Evolutionary conservation across 2,329 filamentous ascomycete species (phyloP), one percentile per base, ranked within the genome.

Genomic region (Xylariaceae sp.): DNA sequence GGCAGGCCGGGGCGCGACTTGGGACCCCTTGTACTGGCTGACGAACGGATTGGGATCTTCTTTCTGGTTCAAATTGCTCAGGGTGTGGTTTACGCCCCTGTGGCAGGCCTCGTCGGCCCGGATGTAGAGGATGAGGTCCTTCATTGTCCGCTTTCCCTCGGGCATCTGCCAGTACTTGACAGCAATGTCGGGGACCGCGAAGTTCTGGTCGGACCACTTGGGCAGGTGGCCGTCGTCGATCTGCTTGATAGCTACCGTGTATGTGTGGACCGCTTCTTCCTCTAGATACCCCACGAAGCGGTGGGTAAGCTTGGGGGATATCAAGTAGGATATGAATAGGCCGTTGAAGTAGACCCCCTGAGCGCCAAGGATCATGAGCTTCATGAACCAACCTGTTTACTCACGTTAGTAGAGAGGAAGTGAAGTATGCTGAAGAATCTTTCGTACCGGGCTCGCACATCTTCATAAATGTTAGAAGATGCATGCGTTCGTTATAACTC

Each of bases 301-400:
- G 74, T 99, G 95, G 69, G 90, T 93, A 61, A 91, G 93, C 59
- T 88, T 86, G 6, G 95, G 93, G 1, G 89, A 91, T 57, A 96
- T 69, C 32, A 99, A 86, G 75, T 98, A 98, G 45, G 89, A 83
- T 60, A 96, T 57, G 81, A 99, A 98, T 72, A 98, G 85, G 62
- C 86, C 84, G 76, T 99, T 99, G 83, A 96, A 97, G 81, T 96
- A 98, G 66, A 98, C 90, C 40, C 93, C 95, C 73, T 98, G 93
- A 0, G 93, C 93, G 10, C 88, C 91, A 40, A 98, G 83, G 52
- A 98, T 91, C 86, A 96, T 90, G 54, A 91, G 74, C 61, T 91
- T 89, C 93, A 97, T 96, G 79, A 96, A 95, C 79, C 83, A 86
- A 14, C 90, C 91, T 37, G 73, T 16, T 73, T 63, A 77, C 18